phyloP scores from a whole-genome alignment of 1,284 basidiomycete genomes.

The Microbotryum saponariae region DNA sequence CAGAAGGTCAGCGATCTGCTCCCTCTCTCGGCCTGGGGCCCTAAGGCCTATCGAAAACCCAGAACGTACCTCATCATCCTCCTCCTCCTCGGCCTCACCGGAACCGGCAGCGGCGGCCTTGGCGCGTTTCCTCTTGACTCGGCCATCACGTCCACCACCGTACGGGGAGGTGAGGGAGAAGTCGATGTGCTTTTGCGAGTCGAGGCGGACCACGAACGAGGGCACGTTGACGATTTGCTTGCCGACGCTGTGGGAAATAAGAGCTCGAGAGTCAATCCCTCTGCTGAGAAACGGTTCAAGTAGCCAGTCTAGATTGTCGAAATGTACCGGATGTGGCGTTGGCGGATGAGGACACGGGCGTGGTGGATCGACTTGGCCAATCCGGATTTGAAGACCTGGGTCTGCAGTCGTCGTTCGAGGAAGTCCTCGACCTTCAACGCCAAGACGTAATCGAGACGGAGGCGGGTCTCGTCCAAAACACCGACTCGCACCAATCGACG shows the following conservation, averaged over 20 bases:
- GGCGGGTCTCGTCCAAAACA: constrained; percentile 97
- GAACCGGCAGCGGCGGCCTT: constrained; percentile 86
- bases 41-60: no score
- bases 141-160: constrained; percentile 92
- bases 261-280: no score
- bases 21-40: no score
- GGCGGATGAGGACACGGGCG: constrained; percentile 94
- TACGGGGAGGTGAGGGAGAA: constrained; percentile 96
- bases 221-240: constrained; percentile 99
- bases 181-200: constrained; percentile 76
- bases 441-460: constrained; percentile 99
- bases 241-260: constrained; percentile 58
- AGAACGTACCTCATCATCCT: constrained; percentile 55
- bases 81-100: constrained; percentile 80
- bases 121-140: constrained; percentile 98
- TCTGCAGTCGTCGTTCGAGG: constrained; percentile 98
- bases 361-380: constrained; percentile 98
- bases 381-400: constrained; percentile 98
- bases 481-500: constrained; percentile 94
- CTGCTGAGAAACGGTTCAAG: constrained; percentile 36
- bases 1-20: no score
- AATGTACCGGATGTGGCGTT: constrained; percentile 85
- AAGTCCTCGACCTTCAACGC: constrained; percentile 99
- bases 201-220: constrained; percentile 83
- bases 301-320: background rate